phyloP scores from a whole-genome alignment of 371 early-diverging fungal species.

The Funneliformis caledonium region DNA sequence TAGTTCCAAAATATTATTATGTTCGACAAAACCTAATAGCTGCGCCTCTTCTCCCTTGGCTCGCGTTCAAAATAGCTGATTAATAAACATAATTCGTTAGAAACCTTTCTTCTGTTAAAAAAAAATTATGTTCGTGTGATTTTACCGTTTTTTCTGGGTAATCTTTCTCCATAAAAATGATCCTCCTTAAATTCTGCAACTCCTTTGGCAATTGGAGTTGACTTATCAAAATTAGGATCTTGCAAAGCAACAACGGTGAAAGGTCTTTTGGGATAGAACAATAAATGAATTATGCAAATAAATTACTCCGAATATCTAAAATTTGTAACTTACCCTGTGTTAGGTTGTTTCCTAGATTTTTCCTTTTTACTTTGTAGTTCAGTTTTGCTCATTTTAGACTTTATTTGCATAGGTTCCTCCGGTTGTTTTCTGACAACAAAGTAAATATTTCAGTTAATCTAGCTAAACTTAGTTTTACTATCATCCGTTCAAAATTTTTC shows the following conservation, averaged over 20 bases:
- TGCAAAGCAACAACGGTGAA: constrained; percentile 11
- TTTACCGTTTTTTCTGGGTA: constrained; percentile 20
- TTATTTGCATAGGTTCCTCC: not conserved
- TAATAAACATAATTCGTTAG: not conserved
- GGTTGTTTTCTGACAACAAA: not conserved
- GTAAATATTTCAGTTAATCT: not conserved
- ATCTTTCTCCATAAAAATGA: constrained; percentile 15
- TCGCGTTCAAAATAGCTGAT: not conserved
- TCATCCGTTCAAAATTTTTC: not conserved
- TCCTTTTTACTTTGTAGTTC: not conserved
- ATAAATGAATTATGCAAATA: not conserved
- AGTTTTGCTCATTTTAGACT: not conserved
- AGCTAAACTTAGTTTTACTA: not conserved
- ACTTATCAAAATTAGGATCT: not conserved
- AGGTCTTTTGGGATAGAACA: not conserved
- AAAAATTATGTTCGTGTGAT: too few species aligned
- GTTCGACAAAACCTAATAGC: not conserved
- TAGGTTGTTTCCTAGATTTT: not conserved
- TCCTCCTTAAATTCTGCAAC: not conserved
- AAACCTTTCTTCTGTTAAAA: not conserved
- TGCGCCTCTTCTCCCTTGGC: not conserved
- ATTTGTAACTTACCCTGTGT: not conserved
- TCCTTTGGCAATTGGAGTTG: not conserved
- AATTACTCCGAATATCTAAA: not conserved
- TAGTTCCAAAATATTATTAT: not conserved